These are phyloP conservation scores for Mycena haematopus DNA, from an alignment of 768 basidiomycete genomes.

Conservation along the genomic window DNA sequence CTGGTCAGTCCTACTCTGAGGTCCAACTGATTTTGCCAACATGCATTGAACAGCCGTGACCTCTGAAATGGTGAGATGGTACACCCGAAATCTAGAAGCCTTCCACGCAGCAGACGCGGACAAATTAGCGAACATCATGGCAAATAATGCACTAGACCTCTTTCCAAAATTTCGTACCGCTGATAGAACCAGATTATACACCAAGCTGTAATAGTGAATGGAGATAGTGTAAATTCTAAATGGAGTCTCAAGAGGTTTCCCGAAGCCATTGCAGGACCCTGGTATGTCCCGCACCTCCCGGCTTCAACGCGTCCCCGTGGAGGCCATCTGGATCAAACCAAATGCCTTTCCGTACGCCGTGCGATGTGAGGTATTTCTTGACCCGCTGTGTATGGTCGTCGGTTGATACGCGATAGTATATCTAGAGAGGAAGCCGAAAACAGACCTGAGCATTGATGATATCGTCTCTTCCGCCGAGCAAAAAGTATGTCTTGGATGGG, in stretches of 20 bases:
- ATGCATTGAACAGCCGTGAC: constrained; percentile 57
- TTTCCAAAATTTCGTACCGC: constrained; percentile 46
- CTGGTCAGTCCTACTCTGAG: constrained; percentile 51
- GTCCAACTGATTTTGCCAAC: neutral
- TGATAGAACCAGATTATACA: neutral
- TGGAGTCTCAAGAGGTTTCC: constrained; percentile 29
- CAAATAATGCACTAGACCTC: constrained; percentile 57
- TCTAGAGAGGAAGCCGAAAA: constrained; percentile 1
- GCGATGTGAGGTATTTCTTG: constrained; percentile 73
- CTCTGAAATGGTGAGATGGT: constrained; percentile 64
- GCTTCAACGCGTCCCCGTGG: constrained; percentile 67
- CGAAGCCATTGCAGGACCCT: constrained; percentile 71
- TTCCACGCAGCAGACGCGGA: constrained; percentile 50
- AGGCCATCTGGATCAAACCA: constrained; percentile 66
- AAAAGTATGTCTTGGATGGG: constrained; percentile 67
- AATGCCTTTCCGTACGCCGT: constrained; percentile 72
- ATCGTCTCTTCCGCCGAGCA: constrained; percentile 83
- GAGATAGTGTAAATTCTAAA: constrained; percentile 14
- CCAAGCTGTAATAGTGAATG: constrained; percentile 2
- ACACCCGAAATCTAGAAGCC: constrained; percentile 56
- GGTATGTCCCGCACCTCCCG: constrained; percentile 56
- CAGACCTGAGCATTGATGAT: constrained; percentile 78
- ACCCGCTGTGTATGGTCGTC: constrained; percentile 58
- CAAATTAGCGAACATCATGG: constrained; percentile 51
- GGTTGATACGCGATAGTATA: neutral